A percentile compares a stretch with the other conserved stretches of the same genome.
Evolutionary conservation across 75 land plant species (phyloP).

Genomic region (Sequoiadendron giganteum): DNA sequence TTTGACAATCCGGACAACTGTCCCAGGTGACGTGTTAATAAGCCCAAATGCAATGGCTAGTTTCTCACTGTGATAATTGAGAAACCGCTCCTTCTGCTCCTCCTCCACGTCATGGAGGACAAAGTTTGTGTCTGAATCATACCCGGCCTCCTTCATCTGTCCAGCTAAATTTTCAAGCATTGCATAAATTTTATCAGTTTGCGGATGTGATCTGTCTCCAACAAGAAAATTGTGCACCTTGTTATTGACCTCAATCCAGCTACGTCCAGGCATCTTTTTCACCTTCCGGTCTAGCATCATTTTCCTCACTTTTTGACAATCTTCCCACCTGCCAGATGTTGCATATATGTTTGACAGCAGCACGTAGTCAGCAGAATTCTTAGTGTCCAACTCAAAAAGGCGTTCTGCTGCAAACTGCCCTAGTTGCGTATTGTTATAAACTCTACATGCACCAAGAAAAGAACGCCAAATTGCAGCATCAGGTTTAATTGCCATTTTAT

Average conservation of each 20-base stretch:
- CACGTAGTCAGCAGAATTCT: background rate
- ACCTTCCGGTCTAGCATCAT: background rate
- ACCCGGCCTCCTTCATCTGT: constrained; percentile 1
- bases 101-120: constrained; percentile 14
- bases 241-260: constrained; percentile 5
- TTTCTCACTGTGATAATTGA: constrained; percentile 3
- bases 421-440: background rate
- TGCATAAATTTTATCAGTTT: constrained; percentile 5
- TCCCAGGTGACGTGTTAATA: background rate
- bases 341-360: constrained; percentile 8
- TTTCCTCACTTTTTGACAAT: background rate
- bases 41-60: constrained; percentile 3
- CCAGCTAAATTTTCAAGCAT: background rate
- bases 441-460: constrained; percentile 3
- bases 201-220: constrained; percentile 6
- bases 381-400: background rate
- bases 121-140: constrained; percentile 1
- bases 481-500: constrained; percentile 7
- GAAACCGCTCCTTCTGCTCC: constrained; percentile 3
- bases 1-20: background rate
- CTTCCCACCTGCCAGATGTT: constrained; percentile 5
- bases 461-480: background rate
- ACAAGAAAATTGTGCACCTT: constrained; percentile 3
- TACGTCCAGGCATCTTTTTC: constrained; percentile 2
- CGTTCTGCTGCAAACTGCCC: background rate